Base-by-base conservation (phyloP, 2,329 filamentous ascomycete species). In the Trichothecium sympodiale region DNA sequence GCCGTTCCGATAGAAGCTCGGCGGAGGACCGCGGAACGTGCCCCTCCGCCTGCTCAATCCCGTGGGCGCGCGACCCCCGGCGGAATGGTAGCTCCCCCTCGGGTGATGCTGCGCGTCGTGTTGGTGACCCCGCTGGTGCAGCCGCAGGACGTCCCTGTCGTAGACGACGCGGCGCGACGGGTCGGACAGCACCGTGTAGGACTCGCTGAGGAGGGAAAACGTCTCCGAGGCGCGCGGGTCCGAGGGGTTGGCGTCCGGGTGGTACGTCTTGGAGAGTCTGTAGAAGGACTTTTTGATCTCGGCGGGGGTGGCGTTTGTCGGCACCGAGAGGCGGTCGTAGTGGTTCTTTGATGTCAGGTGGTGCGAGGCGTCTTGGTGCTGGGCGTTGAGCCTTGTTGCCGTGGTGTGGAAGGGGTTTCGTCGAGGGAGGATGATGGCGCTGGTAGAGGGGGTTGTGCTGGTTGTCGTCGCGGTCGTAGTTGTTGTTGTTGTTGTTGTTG, bases 201-300 rank as follows among this genome's bases (percentile, higher is more conserved):
- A 87, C 54, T 91, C 82, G 53, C 77, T 82, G 54, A 95, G 81
- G 47, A 76, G 71, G 57, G 87, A 77, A 68, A 94, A 98, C 54
- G 80, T 83, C 39, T 74, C 63, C 4, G 78, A 68, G 42, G 88
- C 83, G 39, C 62, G 54, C 4, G 83, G 81, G 59, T 94, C 81
- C 47, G 72, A 54, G 41, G 71, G 84, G 67, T 96, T 93, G 54
- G 79, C 77, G 68, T 98, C 91, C 1, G 91, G 91, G 60, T 98
- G 91, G 69, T 94, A 81, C 36, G 72, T 64, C 61, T 95, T 94
- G 52, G 87, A 94, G 55, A 96, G 83, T 41, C 71, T 61, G 69
- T 95, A 96, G 73, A 95, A 98, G 46, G 75, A 75, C 80, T 83
- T 89, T 60, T 96, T 96, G 42, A 96, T 88, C 36, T 94, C 85